Conservation (phyloP, 495 filamentous ascomycete genomes). For the Cercophora scortea region DNA sequence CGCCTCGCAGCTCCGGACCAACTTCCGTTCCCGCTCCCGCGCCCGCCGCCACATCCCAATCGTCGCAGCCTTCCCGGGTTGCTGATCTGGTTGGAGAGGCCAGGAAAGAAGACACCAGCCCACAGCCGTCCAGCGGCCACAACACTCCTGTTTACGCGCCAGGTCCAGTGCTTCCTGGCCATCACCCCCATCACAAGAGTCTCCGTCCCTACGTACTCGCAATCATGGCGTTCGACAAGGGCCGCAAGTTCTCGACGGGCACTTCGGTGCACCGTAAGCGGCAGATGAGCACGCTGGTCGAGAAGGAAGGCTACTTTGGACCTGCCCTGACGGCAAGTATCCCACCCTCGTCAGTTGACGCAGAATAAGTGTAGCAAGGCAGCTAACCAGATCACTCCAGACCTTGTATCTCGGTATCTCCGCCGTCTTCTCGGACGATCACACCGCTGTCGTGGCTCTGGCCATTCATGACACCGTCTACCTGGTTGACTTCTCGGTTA, state of each 20-base stretch:
- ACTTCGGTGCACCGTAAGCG: constrained; percentile 38
- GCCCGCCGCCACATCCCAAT: no score
- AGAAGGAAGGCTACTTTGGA: constrained; percentile 39
- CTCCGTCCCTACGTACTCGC: constrained; percentile 14
- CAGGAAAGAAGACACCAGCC: no score
- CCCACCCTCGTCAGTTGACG: neutral
- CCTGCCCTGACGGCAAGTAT: constrained; percentile 36
- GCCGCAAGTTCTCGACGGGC: constrained; percentile 32
- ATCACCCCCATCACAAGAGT: constrained; percentile 4
- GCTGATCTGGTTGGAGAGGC: no score
- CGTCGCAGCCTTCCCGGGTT: no score
- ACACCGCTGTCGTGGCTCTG: constrained; percentile 50
- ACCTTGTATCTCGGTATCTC: constrained; percentile 59
- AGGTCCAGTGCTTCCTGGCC: neutral
- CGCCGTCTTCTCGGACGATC: constrained; percentile 38
- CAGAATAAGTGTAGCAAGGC: neutral
- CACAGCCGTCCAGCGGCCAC: no score
- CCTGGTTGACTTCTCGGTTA: constrained; percentile 65
- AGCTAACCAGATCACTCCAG: constrained; percentile 22
- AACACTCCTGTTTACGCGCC: no score
- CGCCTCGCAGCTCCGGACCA: no score
- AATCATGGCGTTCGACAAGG: constrained; percentile 31
- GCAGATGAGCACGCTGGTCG: constrained; percentile 32
- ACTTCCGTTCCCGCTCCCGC: no score
- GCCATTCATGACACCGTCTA: constrained; percentile 75